These are phyloP conservation scores for Neurospora sp. DNA, from an alignment of 2,329 filamentous ascomycete genomes.

Conservation along the genomic window DNA sequence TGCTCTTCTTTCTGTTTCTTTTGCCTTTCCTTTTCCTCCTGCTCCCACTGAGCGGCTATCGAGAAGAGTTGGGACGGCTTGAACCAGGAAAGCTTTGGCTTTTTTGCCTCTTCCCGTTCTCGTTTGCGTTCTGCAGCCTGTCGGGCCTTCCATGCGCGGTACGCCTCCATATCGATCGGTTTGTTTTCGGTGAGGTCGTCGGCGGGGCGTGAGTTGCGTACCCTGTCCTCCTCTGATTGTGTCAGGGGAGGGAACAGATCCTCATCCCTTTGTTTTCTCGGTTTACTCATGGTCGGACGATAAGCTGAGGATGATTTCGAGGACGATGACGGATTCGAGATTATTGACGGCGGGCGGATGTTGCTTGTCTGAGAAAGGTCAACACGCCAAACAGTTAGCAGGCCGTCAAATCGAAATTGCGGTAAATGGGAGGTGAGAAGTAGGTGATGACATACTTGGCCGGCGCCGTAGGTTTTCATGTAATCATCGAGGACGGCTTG, in stretches of 20 bases:
- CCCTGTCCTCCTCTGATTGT: not conserved
- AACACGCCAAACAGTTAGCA: not conserved
- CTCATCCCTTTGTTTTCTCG: not conserved
- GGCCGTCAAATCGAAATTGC: not conserved
- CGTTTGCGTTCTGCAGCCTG: not conserved
- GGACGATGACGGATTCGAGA: not conserved
- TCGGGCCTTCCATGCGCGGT: not conserved
- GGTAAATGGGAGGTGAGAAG: not conserved
- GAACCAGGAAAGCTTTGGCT: not conserved
- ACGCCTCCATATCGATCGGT: not conserved
- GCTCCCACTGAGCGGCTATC: not conserved
- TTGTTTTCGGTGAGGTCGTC: not conserved
- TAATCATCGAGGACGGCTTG: not conserved
- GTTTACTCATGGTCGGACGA: not conserved
- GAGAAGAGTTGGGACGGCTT: not conserved
- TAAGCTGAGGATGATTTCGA: not conserved
- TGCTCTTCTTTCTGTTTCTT: constrained; percentile 2
- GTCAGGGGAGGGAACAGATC: not conserved
- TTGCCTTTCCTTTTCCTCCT: not conserved
- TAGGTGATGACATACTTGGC: not conserved
- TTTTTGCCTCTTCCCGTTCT: not conserved
- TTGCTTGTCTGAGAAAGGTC: not conserved
- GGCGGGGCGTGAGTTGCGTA: not conserved
- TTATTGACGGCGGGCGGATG: not conserved
- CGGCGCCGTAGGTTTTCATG: not conserved